Conservation (phyloP, 495 filamentous ascomycete species). For the Penicillium cataractarum region DNA sequence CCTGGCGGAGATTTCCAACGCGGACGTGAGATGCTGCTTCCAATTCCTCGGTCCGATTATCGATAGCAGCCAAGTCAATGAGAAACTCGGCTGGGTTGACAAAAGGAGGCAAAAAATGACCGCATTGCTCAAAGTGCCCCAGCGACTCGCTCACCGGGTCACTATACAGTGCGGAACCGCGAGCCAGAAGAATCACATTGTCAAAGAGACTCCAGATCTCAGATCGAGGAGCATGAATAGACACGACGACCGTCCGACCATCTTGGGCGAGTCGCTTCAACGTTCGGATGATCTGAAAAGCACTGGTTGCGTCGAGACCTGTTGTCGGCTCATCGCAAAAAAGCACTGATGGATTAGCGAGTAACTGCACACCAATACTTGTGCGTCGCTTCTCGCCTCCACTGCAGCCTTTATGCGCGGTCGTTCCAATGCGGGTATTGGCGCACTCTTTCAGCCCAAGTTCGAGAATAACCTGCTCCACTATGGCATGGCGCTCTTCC, state of each 20-base stretch:
- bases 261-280: slow-evolving; percentile 65
- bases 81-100: slow-evolving; percentile 76
- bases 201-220: slow-evolving; percentile 80
- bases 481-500: slow-evolving; percentile 59
- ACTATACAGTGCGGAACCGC: slow-evolving; percentile 66
- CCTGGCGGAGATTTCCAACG: slow-evolving; percentile 55
- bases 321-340: slow-evolving; percentile 80
- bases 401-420: slow-evolving; percentile 70
- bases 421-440: slow-evolving; percentile 69
- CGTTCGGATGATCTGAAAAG: slow-evolving; percentile 71
- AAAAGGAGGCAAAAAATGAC: slow-evolving; percentile 62
- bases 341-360: slow-evolving; percentile 73
- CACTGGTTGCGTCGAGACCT: slow-evolving; percentile 72
- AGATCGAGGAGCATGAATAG: slow-evolving; percentile 73
- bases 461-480: slow-evolving; percentile 75
- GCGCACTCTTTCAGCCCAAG: slow-evolving; percentile 75
- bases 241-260: slow-evolving; percentile 71
- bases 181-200: slow-evolving; percentile 63
- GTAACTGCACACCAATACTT: slow-evolving; percentile 73
- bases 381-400: slow-evolving; percentile 76
- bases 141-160: slow-evolving; percentile 56
- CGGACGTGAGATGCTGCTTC: slow-evolving; percentile 59
- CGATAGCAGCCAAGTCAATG: slow-evolving; percentile 71
- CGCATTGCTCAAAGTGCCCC: slow-evolving; percentile 59
- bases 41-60: slow-evolving; percentile 63